Evolutionary conservation across 1,284 basidiomycete genomes (phyloP).

Genomic region (Heterobasidion occidentale): DNA sequence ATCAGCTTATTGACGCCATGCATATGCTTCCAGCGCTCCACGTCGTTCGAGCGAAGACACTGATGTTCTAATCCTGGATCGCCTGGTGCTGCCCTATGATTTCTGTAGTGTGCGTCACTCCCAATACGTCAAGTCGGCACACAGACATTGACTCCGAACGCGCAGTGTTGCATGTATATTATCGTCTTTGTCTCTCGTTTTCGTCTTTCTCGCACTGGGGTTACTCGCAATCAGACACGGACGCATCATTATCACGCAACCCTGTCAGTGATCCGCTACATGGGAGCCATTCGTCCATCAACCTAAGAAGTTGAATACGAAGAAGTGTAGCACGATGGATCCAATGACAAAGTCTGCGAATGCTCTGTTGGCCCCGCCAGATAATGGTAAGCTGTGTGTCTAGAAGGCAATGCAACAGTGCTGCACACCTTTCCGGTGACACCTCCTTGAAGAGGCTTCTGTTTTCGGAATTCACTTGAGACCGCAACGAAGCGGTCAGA

Average conservation of each 20-base stretch:
- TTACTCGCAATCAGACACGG: too few species aligned
- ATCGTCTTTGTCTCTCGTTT: background rate
- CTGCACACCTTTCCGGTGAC: slow-evolving; percentile 85
- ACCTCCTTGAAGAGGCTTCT: slow-evolving; percentile 78
- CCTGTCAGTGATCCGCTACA: too few species aligned
- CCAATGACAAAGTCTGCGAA: slow-evolving; percentile 96
- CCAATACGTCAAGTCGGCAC: too few species aligned
- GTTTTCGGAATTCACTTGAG: slow-evolving; percentile 88
- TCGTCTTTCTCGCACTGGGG: background rate
- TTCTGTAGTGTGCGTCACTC: background rate
- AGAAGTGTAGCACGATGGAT: slow-evolving; percentile 94
- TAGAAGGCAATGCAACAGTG: background rate
- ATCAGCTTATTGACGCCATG: slow-evolving; percentile 2
- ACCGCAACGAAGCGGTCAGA: slow-evolving; percentile 83
- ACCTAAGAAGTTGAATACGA: slow-evolving; percentile 95
- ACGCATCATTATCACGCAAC: too few species aligned
- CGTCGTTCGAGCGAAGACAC: slow-evolving; percentile 57
- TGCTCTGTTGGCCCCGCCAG: slow-evolving; percentile 46
- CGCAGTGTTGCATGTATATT: background rate
- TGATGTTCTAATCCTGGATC: slow-evolving; percentile 9
- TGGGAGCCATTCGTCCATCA: slow-evolving; percentile 22
- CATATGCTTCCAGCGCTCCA: background rate
- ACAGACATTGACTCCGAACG: too few species aligned
- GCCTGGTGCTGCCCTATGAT: background rate
- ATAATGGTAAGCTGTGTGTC: background rate